Percentiles rank a stretch among this genome's conserved stretches.
phyloP scores from a whole-genome alignment of 2,329 filamentous ascomycete species.

The Westerdykella sp. region DNA sequence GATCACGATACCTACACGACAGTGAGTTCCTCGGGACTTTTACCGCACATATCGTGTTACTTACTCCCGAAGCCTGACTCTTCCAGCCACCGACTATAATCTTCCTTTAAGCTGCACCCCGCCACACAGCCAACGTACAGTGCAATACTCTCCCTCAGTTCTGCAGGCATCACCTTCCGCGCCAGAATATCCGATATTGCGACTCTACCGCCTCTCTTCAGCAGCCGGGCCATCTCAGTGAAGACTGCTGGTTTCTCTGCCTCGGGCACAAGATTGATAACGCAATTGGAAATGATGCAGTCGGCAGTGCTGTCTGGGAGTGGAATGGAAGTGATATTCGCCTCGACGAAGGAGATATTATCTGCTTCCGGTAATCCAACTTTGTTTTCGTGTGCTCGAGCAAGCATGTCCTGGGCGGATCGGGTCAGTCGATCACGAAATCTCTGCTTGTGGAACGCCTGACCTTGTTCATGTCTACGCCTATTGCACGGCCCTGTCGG shows the following conservation, averaged over 20 bases:
- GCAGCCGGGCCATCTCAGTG: conserved; percentile 51
- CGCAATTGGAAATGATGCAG: conserved; percentile 57
- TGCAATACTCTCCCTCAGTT: conserved; percentile 43
- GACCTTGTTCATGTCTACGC: conserved; percentile 56
- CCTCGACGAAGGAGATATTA: conserved; percentile 50
- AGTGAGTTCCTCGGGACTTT: no score
- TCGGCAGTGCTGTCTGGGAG: conserved; percentile 43
- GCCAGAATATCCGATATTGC: conserved; percentile 57
- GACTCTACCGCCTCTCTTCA: conserved; percentile 52
- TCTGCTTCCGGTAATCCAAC: conserved; percentile 27
- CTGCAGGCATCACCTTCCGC: conserved; percentile 42
- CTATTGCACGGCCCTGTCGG: conserved; percentile 45
- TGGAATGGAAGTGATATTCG: conserved; percentile 47
- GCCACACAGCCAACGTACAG: conserved; percentile 57
- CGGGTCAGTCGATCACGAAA: background rate
- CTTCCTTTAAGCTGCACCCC: conserved; percentile 47
- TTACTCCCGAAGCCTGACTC: background rate
- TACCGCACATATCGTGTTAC: background rate
- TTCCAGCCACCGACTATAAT: conserved; percentile 49
- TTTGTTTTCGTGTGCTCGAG: conserved; percentile 44
- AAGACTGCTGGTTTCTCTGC: conserved; percentile 38
- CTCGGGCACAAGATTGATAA: conserved; percentile 23
- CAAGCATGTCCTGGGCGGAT: conserved; percentile 49
- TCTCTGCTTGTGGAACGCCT: no score
- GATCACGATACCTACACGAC: conserved; percentile 4